These are phyloP conservation scores for Coemansia sp. DNA, from an alignment of 192 early-diverging fungal species.

Conservation along the genomic window DNA sequence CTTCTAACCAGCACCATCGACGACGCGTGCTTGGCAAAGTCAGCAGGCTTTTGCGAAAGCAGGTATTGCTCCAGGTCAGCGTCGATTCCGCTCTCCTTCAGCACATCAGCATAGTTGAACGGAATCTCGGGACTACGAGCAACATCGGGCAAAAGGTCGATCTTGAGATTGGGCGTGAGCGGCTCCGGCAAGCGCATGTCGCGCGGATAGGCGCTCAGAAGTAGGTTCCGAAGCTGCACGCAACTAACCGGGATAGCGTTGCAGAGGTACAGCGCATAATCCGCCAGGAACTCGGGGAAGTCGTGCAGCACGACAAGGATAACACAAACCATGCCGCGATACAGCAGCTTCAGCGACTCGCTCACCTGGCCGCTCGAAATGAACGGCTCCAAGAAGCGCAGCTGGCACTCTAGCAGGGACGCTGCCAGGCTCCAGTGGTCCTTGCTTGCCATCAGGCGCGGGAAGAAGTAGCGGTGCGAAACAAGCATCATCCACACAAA, in stretches of 20 bases:
- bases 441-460: constrained; percentile 75
- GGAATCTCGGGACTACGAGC: constrained; percentile 80
- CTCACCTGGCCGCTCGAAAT: constrained; percentile 68
- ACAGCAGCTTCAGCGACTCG: constrained; percentile 77
- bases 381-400: constrained; percentile 86
- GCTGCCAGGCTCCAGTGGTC: constrained; percentile 87
- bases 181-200: constrained; percentile 96
- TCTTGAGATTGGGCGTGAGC: constrained; percentile 91
- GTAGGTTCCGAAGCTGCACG: constrained; percentile 93
- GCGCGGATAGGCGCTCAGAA: constrained; percentile 94
- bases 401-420: constrained; percentile 75
- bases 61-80: constrained; percentile 74
- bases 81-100: constrained; percentile 66
- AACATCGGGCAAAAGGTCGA: constrained; percentile 87
- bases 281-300: constrained; percentile 95
- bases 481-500: constrained; percentile 94
- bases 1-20: constrained; percentile 5
- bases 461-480: constrained; percentile 91
- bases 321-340: constrained; percentile 86
- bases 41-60: constrained; percentile 55
- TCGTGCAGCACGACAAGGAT: constrained; percentile 92
- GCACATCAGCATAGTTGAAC: constrained; percentile 74
- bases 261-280: constrained; percentile 87
- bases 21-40: constrained; percentile 15
- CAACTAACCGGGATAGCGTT: constrained; percentile 89